phyloP scores from a whole-genome alignment of 2,329 filamentous ascomycete genomes.

The Apiospora kogelbergensis region DNA sequence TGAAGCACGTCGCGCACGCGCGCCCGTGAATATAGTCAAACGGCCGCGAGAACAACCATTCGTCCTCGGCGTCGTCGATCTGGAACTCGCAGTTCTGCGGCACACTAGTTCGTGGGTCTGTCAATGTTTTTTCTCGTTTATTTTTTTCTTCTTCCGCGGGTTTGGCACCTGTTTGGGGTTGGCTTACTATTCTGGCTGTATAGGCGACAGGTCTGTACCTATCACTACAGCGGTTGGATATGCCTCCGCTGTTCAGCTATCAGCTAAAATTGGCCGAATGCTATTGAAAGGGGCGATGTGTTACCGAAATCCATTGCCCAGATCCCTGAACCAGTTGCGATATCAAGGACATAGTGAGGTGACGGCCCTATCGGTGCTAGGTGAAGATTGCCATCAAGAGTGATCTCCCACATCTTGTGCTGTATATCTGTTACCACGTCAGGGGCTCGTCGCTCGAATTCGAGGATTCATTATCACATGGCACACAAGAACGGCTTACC shows the following conservation, averaged over 20 bases:
- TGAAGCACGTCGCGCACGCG: conserved; percentile 43
- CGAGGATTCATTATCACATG: no score
- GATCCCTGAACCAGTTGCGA: conserved; percentile 23
- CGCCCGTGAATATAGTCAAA: conserved; percentile 16
- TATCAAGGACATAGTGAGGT: conserved; percentile 17
- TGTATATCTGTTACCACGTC: conserved; percentile 22
- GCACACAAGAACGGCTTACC: neutral
- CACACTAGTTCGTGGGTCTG: neutral
- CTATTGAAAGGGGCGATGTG: neutral
- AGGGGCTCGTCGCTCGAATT: neutral
- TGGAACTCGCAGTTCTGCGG: conserved; percentile 15
- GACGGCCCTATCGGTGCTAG: conserved; percentile 20
- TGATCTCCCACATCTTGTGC: conserved; percentile 23
- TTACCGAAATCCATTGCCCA: conserved; percentile 24
- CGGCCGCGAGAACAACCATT: conserved; percentile 12
- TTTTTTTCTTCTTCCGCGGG: no score
- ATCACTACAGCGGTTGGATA: conserved; percentile 11
- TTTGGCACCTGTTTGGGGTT: no score
- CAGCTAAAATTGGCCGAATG: neutral
- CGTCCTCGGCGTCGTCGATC: conserved; percentile 15
- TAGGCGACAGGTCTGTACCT: conserved; percentile 13
- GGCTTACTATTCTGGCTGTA: conserved; percentile 14
- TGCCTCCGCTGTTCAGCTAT: neutral
- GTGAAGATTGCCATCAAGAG: conserved; percentile 22
- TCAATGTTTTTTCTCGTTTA: neutral